Percentiles rank a stretch among this genome's conserved stretches.
Conservation (phyloP, 2,329 filamentous ascomycete genomes). For the Didymella glomerata region DNA sequence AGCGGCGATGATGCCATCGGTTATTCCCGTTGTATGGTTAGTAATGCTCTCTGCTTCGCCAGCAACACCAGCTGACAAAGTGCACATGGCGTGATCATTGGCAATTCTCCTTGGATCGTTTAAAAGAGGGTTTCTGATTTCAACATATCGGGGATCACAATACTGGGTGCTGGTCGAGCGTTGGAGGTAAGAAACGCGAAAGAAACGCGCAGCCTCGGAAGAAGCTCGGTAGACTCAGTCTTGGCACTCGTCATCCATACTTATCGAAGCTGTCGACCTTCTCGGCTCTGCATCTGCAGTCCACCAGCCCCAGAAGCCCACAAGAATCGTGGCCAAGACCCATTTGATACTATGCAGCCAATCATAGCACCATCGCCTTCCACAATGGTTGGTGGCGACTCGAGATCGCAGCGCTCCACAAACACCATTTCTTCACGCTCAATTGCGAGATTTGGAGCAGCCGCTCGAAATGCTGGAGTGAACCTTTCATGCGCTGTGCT, state of each 20-base stretch:
- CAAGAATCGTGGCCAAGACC: neutral
- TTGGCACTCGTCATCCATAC: conserved; percentile 10
- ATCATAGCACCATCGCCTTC: neutral
- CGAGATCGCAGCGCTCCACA: neutral
- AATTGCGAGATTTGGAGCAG: neutral
- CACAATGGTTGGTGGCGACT: neutral
- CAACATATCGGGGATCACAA: neutral
- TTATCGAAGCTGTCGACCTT: neutral
- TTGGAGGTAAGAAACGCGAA: neutral
- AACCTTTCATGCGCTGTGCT: neutral
- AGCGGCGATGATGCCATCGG: conserved; percentile 47
- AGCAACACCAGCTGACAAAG: conserved; percentile 37
- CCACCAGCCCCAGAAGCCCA: neutral
- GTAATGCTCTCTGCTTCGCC: conserved; percentile 36
- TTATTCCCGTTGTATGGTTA: conserved; percentile 43
- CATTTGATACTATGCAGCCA: neutral
- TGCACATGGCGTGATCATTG: conserved; percentile 35
- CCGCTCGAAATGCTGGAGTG: neutral
- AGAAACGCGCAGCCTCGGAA: neutral
- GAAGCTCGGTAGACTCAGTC: neutral
- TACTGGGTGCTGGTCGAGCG: neutral
- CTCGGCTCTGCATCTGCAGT: neutral
- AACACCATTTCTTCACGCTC: neutral
- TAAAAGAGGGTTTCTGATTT: too few relatives aligned
- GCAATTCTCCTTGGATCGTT: neutral